Base-by-base conservation (phyloP, 2,329 filamentous ascomycete genomes). In the Sclerotinia spermophila region DNA sequence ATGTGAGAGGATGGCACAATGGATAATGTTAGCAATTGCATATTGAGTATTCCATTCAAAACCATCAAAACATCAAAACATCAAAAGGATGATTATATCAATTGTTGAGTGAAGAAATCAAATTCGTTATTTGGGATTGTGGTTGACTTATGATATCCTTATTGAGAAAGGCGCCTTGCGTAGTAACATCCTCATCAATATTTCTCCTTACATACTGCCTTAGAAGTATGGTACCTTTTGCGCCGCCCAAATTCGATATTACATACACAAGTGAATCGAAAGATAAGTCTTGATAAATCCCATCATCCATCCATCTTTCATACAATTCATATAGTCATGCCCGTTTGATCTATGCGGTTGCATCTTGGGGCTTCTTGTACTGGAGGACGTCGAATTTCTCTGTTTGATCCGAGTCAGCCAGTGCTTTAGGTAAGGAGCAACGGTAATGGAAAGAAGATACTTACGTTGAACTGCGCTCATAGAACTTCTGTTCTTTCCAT, bases 401-500 rank as follows among this genome's bases (percentile, higher is more conserved):
- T 74, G 33, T 68, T 59, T 51, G 24, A 24, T 45, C 13, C 58
- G 67, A 5, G 19, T 61, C n/a, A 61, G 53, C n/a, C 24, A 35
- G 30, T 68, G 55, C 66, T 30, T 53, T 66, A n/a, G 51, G n/a
- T 17, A 19, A 51, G 45, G 61, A 19, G 17, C 19, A 38, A 45
- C 53, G 5, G 59, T 27, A 35, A 40, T 33, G 38, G 11, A 5
- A 40, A n/a, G 33, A 42, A 40, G 53, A 65, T 67, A 21, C 33
- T 30, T 89, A 97, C 95, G 90, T 83, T 97, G 93, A 66, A 91
- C 81, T 77, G 98, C 84, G 81, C 84, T 94, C 78, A 97, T 80
- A 65, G 83, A 79, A 69, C 81, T 87, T 75, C 84, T 85, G 76
- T 83, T 87, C 81, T 90, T 90, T 80, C 92, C 92, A 61, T 96